phyloP scores from a whole-genome alignment of 2,329 filamentous ascomycete genomes.

The Exophiala alcalophila region DNA sequence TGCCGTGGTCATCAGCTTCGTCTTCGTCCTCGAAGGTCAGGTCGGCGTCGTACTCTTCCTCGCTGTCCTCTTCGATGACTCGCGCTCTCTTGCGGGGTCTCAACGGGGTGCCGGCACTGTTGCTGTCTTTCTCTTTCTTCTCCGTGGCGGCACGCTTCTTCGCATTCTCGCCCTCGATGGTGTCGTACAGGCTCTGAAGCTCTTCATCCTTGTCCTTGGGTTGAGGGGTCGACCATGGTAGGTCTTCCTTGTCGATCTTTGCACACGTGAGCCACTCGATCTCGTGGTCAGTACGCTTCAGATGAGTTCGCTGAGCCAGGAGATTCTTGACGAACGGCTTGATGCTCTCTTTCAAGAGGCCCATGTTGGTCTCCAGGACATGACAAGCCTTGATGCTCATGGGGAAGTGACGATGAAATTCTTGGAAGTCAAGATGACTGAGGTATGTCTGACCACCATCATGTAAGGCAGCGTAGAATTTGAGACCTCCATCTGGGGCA shows the following conservation, averaged over 20 bases:
- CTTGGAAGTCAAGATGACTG: conserved; percentile 33
- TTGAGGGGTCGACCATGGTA: conserved; percentile 38
- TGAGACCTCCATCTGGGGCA: conserved; percentile 46
- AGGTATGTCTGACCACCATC: conserved; percentile 46
- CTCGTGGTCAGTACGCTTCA: conserved; percentile 38
- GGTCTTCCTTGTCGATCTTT: conserved; percentile 40
- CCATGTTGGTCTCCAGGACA: conserved; percentile 33
- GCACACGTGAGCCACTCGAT: conserved; percentile 47
- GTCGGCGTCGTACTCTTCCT: too few relatives aligned
- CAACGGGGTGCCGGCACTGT: not conserved
- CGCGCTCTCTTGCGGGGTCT: conserved; percentile 12
- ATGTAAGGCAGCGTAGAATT: conserved; percentile 43
- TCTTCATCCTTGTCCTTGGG: conserved; percentile 1
- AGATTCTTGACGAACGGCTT: conserved; percentile 36
- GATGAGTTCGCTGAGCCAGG: conserved; percentile 40
- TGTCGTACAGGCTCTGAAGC: conserved; percentile 8
- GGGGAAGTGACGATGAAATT: conserved; percentile 33
- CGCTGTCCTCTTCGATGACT: conserved; percentile 5
- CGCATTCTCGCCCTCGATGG: conserved; percentile 10
- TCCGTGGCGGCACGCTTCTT: not conserved
- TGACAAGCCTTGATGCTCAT: conserved; percentile 32
- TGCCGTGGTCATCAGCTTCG: conserved; percentile 3
- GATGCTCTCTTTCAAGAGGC: conserved; percentile 42
- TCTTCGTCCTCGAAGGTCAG: conserved; percentile 5
- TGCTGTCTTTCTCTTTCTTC: not conserved